Percentiles rank a stretch among this genome's conserved stretches.
These are phyloP conservation scores for Xerocomellus intermedius DNA, from an alignment of 768 basidiomycete genomes.

Conservation along the genomic window DNA sequence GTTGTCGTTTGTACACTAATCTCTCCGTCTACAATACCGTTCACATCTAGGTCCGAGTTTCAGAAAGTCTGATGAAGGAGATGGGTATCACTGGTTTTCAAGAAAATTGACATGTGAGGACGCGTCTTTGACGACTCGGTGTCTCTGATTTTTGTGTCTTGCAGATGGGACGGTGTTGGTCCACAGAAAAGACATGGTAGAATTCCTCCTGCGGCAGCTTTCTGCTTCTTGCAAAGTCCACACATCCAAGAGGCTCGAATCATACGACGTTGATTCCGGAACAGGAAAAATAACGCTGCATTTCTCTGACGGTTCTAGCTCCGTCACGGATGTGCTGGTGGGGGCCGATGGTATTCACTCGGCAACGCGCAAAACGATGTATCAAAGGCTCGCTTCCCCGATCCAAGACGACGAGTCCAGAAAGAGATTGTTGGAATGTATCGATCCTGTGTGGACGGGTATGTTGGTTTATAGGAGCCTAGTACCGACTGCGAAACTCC, in stretches of 20 bases:
- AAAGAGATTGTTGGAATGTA: constrained; percentile 16
- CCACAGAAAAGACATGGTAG: constrained; percentile 40
- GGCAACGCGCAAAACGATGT: constrained; percentile 29
- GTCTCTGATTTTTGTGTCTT: not conserved
- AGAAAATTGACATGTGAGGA: constrained; percentile 24
- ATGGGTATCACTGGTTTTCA: constrained; percentile 31
- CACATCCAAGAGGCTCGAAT: constrained; percentile 35
- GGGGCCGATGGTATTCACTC: constrained; percentile 47
- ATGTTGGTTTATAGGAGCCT: constrained; percentile 38
- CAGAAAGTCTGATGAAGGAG: constrained; percentile 35
- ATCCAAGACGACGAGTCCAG: not conserved
- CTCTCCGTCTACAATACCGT: not conserved
- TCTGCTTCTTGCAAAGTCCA: constrained; percentile 30
- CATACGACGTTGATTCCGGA: constrained; percentile 25
- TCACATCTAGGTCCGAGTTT: constrained; percentile 22
- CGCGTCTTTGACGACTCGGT: not conserved
- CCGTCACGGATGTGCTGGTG: constrained; percentile 40
- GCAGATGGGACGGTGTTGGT: constrained; percentile 31
- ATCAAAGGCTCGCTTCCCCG: constrained; percentile 14
- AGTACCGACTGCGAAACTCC: constrained; percentile 29
- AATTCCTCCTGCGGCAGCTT: constrained; percentile 32
- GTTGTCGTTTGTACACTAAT: too few relatives aligned
- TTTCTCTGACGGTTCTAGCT: constrained; percentile 38
- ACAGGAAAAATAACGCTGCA: constrained; percentile 28
- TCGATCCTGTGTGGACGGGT: constrained; percentile 41